Evolutionary conservation across 2,329 filamentous ascomycete genomes (phyloP), one percentile per base, ranked within the genome.

Genomic region (Podosphaera aphanis): DNA sequence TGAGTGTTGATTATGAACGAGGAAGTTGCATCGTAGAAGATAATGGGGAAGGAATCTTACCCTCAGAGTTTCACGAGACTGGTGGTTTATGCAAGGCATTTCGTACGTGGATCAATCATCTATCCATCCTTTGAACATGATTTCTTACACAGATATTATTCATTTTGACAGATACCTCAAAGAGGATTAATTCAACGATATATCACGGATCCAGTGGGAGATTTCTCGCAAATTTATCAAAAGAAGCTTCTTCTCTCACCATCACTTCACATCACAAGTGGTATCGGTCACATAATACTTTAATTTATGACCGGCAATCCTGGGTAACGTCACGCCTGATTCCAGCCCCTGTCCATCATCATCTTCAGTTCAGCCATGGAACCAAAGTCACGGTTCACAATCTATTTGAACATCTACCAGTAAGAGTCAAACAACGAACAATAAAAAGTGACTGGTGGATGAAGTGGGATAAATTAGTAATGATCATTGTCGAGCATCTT

Each of bases 91-190:
- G 75, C 20, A 83, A 77, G 61, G 64, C 73, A 44, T 73, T 90
- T 58, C 74, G 83, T 88, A 64, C 55, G 74, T 25, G 8, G 4
- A 5, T 25, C 23, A n/a, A n/a, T n/a, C n/a, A n/a, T n/a, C n/a
- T n/a, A n/a, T n/a, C n/a, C n/a, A n/a, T n/a, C 23, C 8, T 25
- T 25, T 25, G 23, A 25, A 25, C n/a, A n/a, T 27, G 5, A 13
- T 44, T 38, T 44, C 45, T n/a, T n/a, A n/a, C n/a, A n/a, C n/a
- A n/a, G n/a, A n/a, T n/a, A n/a, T n/a, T n/a, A n/a, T n/a, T n/a
- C n/a, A n/a, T n/a, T n/a, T n/a, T n/a, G n/a, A n/a, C n/a, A 90
- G 85, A 79, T 60, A 90, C 88, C 0, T 94, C 86, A 1, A 93
- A 81, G 58, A 72, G 71, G 47, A 65, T 69, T 15, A 54, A 59